phyloP scores from a whole-genome alignment of 1,139 yeast genomes.

The Blastobotrys serpentis region DNA sequence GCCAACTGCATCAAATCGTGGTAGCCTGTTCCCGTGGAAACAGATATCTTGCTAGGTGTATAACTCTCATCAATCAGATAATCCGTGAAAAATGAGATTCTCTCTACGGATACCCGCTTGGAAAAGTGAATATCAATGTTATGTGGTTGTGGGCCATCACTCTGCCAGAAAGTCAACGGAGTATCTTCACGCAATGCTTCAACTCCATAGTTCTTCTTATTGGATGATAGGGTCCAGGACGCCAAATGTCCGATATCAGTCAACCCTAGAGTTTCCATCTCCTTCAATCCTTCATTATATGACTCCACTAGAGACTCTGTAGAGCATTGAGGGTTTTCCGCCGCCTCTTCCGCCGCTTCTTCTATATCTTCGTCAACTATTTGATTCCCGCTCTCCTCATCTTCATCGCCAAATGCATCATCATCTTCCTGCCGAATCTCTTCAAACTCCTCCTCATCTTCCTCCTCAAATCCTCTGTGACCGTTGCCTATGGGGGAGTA shows the following conservation, averaged over 20 bases:
- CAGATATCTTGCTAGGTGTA: constrained; percentile 72
- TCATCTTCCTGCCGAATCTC: not conserved
- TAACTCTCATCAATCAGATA: constrained; percentile 80
- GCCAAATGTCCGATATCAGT: constrained; percentile 80
- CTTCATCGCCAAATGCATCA: not conserved
- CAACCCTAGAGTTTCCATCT: constrained; percentile 56
- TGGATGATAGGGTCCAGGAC: constrained; percentile 80
- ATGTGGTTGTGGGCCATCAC: constrained; percentile 95
- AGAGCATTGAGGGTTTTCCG: not conserved
- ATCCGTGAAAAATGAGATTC: constrained; percentile 70
- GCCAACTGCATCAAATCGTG: constrained; percentile 80
- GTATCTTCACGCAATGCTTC: constrained; percentile 70
- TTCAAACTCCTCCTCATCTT: not conserved
- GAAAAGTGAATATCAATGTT: constrained; percentile 76
- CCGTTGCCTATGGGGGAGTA: no score
- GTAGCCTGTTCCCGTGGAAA: constrained; percentile 82
- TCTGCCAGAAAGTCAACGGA: constrained; percentile 85
- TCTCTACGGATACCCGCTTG: constrained; percentile 67
- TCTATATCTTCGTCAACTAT: not conserved
- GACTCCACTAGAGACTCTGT: constrained; percentile 4
- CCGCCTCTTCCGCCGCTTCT: constrained; percentile 6
- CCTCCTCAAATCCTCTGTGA: no score
- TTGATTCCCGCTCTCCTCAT: not conserved
- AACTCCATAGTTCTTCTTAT: constrained; percentile 71
- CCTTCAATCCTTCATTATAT: constrained; percentile 50